Percentiles rank a stretch among this genome's conserved stretches.
phyloP scores from a whole-genome alignment of 73 alveolate genomes.

The Paraurostyla sp. region DNA sequence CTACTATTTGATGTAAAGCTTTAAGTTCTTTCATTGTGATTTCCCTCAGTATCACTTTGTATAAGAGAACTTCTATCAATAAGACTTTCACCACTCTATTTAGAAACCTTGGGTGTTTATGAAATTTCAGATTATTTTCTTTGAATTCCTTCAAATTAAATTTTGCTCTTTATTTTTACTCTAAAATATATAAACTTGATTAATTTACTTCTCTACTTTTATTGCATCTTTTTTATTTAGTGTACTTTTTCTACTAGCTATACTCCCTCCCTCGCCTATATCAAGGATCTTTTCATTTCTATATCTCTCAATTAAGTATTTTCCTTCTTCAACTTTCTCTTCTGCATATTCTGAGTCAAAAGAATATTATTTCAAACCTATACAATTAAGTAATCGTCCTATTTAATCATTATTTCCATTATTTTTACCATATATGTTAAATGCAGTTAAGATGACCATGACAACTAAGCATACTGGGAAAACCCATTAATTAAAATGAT shows the following conservation, averaged over 20 bases:
- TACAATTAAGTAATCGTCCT: not conserved
- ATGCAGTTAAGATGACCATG: constrained; percentile 50
- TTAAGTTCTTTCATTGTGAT: not conserved
- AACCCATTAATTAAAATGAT: constrained; percentile 38
- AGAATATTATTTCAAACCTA: constrained; percentile 41
- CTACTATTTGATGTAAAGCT: not conserved
- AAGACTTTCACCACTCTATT: not conserved
- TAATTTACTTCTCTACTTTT: too few relatives aligned
- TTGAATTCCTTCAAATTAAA: too few relatives aligned
- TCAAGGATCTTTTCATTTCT: not conserved
- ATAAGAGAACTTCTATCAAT: not conserved
- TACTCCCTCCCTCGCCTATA: not conserved
- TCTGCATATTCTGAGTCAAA: constrained; percentile 31
- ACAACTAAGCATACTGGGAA: constrained; percentile 47
- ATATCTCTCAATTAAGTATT: constrained; percentile 25
- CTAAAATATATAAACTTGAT: not conserved
- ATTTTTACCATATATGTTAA: constrained; percentile 26
- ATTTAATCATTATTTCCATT: not conserved
- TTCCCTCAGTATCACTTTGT: not conserved
- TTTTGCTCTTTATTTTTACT: not conserved
- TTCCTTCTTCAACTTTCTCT: constrained; percentile 50
- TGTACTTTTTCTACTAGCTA: not conserved
- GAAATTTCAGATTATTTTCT: not conserved
- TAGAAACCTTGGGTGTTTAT: not conserved
- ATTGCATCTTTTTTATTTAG: not conserved